Conservation (phyloP, 768 basidiomycete species). For the Phlebiopsis gigantea region DNA sequence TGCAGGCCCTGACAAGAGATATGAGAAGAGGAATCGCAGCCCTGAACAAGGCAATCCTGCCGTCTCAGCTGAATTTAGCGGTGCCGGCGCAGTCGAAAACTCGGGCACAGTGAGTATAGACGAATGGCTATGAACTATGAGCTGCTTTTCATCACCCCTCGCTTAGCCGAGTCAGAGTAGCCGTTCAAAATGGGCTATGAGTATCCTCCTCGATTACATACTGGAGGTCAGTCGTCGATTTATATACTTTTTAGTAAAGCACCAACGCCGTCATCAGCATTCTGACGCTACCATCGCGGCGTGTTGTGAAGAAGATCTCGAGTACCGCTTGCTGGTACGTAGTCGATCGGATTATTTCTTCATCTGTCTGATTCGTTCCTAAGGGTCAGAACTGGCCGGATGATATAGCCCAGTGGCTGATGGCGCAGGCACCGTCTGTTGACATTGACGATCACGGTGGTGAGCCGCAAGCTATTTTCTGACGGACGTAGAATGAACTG, state of each 20-base stretch:
- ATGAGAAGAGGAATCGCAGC: neutral
- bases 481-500: too few relatives aligned
- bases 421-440: neutral
- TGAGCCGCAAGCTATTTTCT: neutral
- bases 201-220: too few relatives aligned
- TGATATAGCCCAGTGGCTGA: neutral
- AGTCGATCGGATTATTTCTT: neutral
- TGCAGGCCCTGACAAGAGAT: slow-evolving; percentile 8
- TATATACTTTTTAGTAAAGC: slow-evolving; percentile 20
- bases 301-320: neutral
- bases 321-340: slow-evolving; percentile 5
- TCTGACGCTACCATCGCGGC: neutral
- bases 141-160: too few relatives aligned
- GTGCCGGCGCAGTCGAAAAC: too few relatives aligned
- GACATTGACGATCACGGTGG: neutral
- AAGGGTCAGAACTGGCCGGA: neutral
- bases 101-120: neutral
- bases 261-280: too few relatives aligned
- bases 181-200: neutral
- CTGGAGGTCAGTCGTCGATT: neutral
- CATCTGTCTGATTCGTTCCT: neutral
- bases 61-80: neutral
- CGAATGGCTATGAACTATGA: slow-evolving; percentile 12
- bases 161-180: neutral
- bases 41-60: neutral